Base-by-base conservation (phyloP, 1,284 basidiomycete genomes). In the Acaromyces ingoldii region DNA sequence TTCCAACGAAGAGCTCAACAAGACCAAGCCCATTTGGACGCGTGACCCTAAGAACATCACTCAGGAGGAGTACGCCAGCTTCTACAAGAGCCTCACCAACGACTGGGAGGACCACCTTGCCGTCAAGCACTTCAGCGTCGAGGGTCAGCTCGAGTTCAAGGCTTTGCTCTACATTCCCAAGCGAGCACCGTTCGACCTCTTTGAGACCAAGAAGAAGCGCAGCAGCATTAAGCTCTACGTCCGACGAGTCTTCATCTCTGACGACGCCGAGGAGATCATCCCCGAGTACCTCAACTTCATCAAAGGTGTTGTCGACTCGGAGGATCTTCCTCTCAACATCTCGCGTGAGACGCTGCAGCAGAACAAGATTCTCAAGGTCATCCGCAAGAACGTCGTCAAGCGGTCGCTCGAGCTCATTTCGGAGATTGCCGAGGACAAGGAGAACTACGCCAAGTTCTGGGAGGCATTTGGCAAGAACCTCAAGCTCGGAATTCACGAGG, bases 141-240 rank as follows among this genome's bases (percentile, higher is more conserved):
- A 99, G 79, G 95, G 95, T 82, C 93, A 99, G 79, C 91, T 99
- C 72, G 95, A 74, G 80, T 98, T 99, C 85, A 97, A 97, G 85
- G 92, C 93, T 29, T 92, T 99, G 77, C 86, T 98, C 72, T 99
- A 67, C 43, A 39, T 74, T 59, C 93, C 93, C 70, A 97, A 96
- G 81, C 88, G 91, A 40, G 58, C 42, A 37, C 51, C 93, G 52
- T 98, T 98, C 79, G 95, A 99, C 77, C 86, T 98, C 78, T 99
- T 99, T 80, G 95, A 98, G 83, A 89, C 88, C 68, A 98, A 99
- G 88, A 98, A 98, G 89, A 98, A 98, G 86, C 89, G 93, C 76
- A 97, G 97, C 85, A 98, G 97, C 88, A 97, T 99, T 84, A 98
- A 98, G 83, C 91, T 99, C 78, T 98, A 98, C 79, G 95, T 99